Evolutionary conservation across 202 grass and related monocot species (phyloP), one percentile per base, ranked within the genome.

Genomic region (Panicum virgatum): DNA sequence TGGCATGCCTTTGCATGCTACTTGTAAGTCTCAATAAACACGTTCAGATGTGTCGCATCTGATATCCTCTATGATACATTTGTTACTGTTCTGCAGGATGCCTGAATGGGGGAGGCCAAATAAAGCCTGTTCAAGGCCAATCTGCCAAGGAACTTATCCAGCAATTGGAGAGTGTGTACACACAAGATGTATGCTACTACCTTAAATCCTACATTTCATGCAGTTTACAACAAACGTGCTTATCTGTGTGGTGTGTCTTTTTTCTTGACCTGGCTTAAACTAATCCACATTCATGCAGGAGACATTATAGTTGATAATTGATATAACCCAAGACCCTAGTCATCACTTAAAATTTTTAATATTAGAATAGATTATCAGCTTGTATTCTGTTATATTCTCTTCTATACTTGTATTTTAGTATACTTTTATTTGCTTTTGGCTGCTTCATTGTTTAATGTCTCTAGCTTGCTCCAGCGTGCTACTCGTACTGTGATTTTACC

Each of bases 121-220:
- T 98, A 93, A 98, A 96, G 78, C 90, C 94, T 87, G 89, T 78
- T 66, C 70, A 78, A 79, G 90, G 74, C 3, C 94, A 94, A 75
- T 90, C 92, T 84, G 77, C 89, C 23, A 98, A 96, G 76, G 92
- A 91, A 80, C 83, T 96, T 50, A 94, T 98, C 36, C 89, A 89
- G 75, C 85, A 47, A 87, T 73, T 98, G 56, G 96, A 98, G 78
- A 82, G 29, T 84, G 59, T 96, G 11, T 96, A 98, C 66, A 78
- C 83, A 71, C 80, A 98, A 96, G 90, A 98, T 93, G 96, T 98
- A 89, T 89, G 92, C 84, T 84, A n/a, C n/a, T n/a, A n/a, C n/a
- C 66, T 79, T 12, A 59, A 67, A 44, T 57, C 69, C 23, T 79
- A 37, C 3, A 59, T 89, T 73, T 67, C 29, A 43, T 80, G 37